A percentile compares a stretch with the other conserved stretches of the same genome.
Evolutionary conservation across 225 moss, liverwort and hornwort genomes (phyloP).

Genomic region (Bryum argenteum): DNA sequence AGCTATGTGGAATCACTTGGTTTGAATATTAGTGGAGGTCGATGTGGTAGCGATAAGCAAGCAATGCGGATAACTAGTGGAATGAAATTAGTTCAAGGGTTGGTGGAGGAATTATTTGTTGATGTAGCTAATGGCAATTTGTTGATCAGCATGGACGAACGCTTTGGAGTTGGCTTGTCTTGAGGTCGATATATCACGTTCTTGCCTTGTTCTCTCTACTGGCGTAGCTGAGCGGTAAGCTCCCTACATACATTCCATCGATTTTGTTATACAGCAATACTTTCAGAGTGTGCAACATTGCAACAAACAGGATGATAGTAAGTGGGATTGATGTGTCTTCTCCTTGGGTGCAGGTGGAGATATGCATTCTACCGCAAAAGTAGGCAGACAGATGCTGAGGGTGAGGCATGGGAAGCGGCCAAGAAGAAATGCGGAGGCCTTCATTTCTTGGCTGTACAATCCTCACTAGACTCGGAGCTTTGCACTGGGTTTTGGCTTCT

Average conservation of each 20-base stretch:
- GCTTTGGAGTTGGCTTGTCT: constrained; percentile 90
- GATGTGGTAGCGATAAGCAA: neutral
- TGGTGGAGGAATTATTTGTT: neutral
- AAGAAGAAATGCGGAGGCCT: constrained; percentile 75
- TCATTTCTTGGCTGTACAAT: constrained; percentile 90
- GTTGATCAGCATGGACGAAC: constrained; percentile 86
- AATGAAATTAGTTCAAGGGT: neutral
- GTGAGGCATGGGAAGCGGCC: constrained; percentile 90
- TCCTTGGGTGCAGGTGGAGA: constrained; percentile 57
- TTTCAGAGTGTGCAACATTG: neutral
- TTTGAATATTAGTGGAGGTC: neutral
- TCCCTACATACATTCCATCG: neutral
- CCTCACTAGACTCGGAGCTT: constrained; percentile 83
- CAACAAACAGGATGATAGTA: too few species aligned
- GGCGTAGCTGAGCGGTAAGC: constrained; percentile 76
- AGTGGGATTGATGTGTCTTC: neutral
- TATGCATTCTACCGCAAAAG: constrained; percentile 89
- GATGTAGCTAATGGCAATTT: neutral
- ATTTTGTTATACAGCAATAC: neutral
- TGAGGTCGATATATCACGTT: constrained; percentile 68
- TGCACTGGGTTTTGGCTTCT: constrained; percentile 98
- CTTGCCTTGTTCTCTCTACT: constrained; percentile 84
- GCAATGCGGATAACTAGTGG: neutral
- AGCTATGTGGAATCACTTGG: neutral
- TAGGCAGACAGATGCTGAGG: constrained; percentile 83